A percentile compares a stretch with the other conserved stretches of the same genome.
Conservation (phyloP, 2,329 filamentous ascomycete species). For the Cadophora sp. region DNA sequence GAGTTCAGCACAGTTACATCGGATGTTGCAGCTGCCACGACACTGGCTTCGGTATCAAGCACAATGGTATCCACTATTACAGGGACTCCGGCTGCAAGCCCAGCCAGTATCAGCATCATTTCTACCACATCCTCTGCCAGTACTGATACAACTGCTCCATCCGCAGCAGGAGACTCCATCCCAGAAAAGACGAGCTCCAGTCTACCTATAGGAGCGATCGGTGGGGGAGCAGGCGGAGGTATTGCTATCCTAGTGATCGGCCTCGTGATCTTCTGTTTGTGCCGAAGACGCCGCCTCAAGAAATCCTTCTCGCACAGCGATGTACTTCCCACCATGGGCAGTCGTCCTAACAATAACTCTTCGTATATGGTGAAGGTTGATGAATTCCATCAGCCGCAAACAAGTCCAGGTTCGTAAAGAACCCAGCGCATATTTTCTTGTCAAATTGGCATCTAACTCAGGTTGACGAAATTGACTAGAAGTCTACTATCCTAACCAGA, state of each 20-base stretch:
- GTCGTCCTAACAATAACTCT: background rate
- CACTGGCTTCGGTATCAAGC: background rate
- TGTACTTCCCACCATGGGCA: background rate
- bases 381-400: background rate
- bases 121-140: too few relatives aligned
- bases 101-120: too few relatives aligned
- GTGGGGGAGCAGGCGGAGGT: constrained; percentile 10
- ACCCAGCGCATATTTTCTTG: background rate
- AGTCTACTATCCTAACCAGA: background rate
- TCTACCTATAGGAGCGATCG: constrained; percentile 2
- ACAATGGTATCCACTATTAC: background rate
- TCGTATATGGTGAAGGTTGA: background rate
- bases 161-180: background rate
- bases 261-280: background rate
- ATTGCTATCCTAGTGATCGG: background rate
- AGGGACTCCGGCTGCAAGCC: background rate
- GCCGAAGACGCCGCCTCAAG: background rate
- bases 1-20: constrained; percentile 1
- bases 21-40: background rate
- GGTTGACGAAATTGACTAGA: background rate
- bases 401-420: background rate
- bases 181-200: background rate
- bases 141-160: background rate
- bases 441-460: background rate
- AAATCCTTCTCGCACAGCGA: background rate